A percentile compares a stretch with the other conserved stretches of the same genome.
These are phyloP conservation scores for Paramecium biaurelia DNA, from an alignment of 73 alveolate genomes.

Conservation along the genomic window DNA sequence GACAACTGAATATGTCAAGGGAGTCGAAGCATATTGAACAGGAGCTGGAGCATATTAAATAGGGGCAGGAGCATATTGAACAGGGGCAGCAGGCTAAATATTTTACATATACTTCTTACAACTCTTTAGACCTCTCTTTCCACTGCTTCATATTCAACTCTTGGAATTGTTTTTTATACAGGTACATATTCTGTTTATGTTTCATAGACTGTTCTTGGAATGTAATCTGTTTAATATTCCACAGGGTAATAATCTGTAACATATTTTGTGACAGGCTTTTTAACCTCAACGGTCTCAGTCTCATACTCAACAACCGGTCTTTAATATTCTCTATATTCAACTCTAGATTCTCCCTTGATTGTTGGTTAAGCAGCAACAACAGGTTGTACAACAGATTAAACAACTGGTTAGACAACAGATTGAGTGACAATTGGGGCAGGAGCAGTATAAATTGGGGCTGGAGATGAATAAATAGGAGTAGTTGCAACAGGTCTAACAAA, in stretches of 20 bases:
- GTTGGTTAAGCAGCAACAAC: constrained; percentile 30
- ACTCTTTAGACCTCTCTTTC: constrained; percentile 47
- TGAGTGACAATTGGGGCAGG: constrained; percentile 4
- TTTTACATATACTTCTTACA: neutral
- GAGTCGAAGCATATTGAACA: neutral
- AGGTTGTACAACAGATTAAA: constrained; percentile 1
- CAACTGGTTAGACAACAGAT: neutral
- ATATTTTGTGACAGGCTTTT: neutral
- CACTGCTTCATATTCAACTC: constrained; percentile 50
- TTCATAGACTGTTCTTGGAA: constrained; percentile 50
- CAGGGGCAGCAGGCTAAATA: neutral
- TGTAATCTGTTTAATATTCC: constrained; percentile 39
- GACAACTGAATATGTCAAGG: neutral
- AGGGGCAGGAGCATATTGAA: neutral
- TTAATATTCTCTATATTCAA: constrained; percentile 33
- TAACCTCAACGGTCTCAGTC: constrained; percentile 34
- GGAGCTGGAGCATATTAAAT: neutral
- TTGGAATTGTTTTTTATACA: constrained; percentile 20
- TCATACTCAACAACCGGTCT: constrained; percentile 52
- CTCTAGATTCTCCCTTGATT: constrained; percentile 52
- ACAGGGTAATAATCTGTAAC: constrained; percentile 53
- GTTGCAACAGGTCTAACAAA: constrained; percentile 4
- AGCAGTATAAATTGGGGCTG: neutral
- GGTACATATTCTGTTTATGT: constrained; percentile 53
- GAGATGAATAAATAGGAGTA: neutral